phyloP scores from a whole-genome alignment of 2,329 filamentous ascomycete genomes.

The Emmonsiellopsis sp. region DNA sequence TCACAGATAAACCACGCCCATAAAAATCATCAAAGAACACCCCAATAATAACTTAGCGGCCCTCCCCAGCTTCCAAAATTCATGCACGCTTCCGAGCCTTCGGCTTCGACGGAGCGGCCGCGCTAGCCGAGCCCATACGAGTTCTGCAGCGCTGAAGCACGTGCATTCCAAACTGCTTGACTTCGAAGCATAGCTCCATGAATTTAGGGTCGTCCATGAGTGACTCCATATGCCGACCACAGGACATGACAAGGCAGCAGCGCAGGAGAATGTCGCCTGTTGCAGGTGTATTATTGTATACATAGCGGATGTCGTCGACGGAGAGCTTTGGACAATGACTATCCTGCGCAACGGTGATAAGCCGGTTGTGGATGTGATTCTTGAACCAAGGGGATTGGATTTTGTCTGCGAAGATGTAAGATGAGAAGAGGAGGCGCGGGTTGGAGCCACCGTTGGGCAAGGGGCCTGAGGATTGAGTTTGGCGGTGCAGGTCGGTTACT shows the following conservation, averaged over 20 bases:
- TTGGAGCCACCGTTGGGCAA: background rate
- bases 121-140: background rate
- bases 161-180: background rate
- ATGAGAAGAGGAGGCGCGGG: conserved; percentile 1
- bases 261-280: background rate
- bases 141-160: background rate
- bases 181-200: background rate
- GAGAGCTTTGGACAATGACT: background rate
- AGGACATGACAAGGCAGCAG: background rate
- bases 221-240: background rate
- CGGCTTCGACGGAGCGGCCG: background rate
- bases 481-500: background rate
- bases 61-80: background rate
- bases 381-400: conserved; percentile 3
- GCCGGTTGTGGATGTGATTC: background rate
- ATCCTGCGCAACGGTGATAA: background rate
- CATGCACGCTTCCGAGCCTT: background rate
- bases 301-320: background rate
- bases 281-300: background rate
- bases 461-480: background rate
- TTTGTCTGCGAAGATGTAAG: conserved; percentile 1
- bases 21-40: no score
- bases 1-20: no score
- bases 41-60: no score
- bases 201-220: background rate